A percentile compares a stretch with the other conserved stretches of the same genome.
Evolutionary conservation across 768 basidiomycete genomes (phyloP).

Genomic region (Albatrellus ellisii): DNA sequence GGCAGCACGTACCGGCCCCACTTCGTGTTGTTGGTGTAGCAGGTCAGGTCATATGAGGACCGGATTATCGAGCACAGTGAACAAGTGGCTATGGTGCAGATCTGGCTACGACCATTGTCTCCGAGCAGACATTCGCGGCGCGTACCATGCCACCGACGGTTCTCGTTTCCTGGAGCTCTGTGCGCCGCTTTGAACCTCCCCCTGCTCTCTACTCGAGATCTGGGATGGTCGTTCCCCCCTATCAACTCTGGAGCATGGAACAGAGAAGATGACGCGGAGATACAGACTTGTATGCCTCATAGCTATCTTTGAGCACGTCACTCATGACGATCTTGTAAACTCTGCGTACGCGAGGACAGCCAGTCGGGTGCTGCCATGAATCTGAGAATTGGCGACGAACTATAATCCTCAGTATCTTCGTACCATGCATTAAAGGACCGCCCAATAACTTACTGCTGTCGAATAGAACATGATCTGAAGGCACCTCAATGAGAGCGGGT

Average conservation of each 20-base stretch:
- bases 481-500: too few species aligned
- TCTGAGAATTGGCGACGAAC: background rate
- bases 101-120: background rate
- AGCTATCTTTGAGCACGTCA: background rate
- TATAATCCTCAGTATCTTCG: background rate
- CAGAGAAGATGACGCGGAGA: background rate
- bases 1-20: background rate
- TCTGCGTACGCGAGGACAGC: background rate
- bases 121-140: background rate
- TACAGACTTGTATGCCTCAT: background rate
- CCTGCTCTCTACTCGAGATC: background rate
- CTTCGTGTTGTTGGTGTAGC: background rate
- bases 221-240: too few species aligned
- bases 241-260: background rate
- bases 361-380: background rate
- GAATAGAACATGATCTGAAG: background rate
- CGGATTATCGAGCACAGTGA: background rate
- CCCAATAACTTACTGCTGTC: background rate
- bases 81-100: background rate
- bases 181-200: background rate
- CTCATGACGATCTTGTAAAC: background rate
- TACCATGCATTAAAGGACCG: background rate
- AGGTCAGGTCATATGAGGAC: background rate
- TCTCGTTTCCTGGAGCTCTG: background rate
- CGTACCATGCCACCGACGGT: background rate